Evolutionary conservation across 495 filamentous ascomycete genomes (phyloP).

Genomic region (Usnea hakonensis): DNA sequence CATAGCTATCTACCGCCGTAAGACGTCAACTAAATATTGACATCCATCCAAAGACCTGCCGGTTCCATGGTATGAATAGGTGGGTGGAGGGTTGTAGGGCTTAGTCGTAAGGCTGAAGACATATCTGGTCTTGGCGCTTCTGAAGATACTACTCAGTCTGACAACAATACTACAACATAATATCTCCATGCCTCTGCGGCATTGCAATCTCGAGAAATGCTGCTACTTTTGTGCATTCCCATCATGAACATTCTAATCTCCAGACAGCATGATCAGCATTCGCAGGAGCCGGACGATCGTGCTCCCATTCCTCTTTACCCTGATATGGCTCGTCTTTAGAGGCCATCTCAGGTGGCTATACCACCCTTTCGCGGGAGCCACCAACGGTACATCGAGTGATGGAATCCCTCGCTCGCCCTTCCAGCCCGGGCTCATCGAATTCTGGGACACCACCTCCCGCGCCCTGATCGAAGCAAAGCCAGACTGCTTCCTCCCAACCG

Average conservation of each 20-base stretch:
- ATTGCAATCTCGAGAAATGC: background rate
- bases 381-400: background rate
- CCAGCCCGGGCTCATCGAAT: constrained; percentile 2
- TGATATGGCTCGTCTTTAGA: constrained; percentile 1
- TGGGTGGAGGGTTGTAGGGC: too few species aligned
- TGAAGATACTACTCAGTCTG: background rate
- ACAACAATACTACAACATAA: background rate
- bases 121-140: too few species aligned
- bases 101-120: too few species aligned
- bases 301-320: background rate
- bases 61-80: too few species aligned
- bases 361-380: background rate
- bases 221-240: background rate
- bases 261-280: constrained; percentile 8
- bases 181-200: background rate
- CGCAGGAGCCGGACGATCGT: background rate
- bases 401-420: background rate
- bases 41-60: too few species aligned
- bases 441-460: constrained; percentile 12
- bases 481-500: constrained; percentile 1
- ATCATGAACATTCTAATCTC: background rate
- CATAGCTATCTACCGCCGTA: too few species aligned
- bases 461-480: constrained; percentile 11
- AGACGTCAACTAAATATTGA: too few species aligned
- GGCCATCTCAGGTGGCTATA: background rate